Conservation (phyloP, 805 yeast genomes). For the Candida maris region DNA sequence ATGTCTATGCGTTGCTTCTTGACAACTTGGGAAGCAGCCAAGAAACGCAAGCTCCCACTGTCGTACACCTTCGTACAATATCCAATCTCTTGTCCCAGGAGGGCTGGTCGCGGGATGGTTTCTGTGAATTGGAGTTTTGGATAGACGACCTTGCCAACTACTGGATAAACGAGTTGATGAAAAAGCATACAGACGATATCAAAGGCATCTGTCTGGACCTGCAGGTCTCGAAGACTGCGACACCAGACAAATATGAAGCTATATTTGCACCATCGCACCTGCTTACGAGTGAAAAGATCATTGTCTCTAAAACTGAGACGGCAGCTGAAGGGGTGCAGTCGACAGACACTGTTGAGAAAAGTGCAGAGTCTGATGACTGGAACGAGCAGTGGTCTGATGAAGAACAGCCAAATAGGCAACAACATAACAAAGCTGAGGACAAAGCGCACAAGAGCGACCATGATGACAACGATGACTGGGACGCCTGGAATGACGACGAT, state of each 20-base stretch:
- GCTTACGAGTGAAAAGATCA: conserved; percentile 5
- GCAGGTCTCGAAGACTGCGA: conserved; percentile 6
- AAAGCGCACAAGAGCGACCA: background rate
- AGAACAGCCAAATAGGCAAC: conserved; percentile 6
- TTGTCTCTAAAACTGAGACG: conserved; percentile 4
- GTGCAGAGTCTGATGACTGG: conserved; percentile 18
- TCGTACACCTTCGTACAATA: conserved; percentile 15
- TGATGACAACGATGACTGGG: conserved; percentile 23
- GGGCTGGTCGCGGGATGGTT: conserved; percentile 30
- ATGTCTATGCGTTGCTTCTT: conserved; percentile 25
- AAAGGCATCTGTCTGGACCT: conserved; percentile 20
- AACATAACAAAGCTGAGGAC: background rate
- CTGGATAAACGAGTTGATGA: conserved; percentile 27
- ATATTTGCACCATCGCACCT: conserved; percentile 8
- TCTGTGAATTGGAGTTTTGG: conserved; percentile 34
- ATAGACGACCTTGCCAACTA: conserved; percentile 28
- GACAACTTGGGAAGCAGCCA: conserved; percentile 17
- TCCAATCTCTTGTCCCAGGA: conserved; percentile 21
- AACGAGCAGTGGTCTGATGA: conserved; percentile 25
- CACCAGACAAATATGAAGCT: conserved; percentile 9
- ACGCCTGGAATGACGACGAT: conserved; percentile 26
- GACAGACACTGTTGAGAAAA: conserved; percentile 2
- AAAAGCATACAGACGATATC: conserved; percentile 24
- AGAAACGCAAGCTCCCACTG: conserved; percentile 1
- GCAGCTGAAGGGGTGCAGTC: too few relatives aligned